phyloP scores from a whole-genome alignment of 1,284 basidiomycete genomes.

The Inonotus hispidus region DNA sequence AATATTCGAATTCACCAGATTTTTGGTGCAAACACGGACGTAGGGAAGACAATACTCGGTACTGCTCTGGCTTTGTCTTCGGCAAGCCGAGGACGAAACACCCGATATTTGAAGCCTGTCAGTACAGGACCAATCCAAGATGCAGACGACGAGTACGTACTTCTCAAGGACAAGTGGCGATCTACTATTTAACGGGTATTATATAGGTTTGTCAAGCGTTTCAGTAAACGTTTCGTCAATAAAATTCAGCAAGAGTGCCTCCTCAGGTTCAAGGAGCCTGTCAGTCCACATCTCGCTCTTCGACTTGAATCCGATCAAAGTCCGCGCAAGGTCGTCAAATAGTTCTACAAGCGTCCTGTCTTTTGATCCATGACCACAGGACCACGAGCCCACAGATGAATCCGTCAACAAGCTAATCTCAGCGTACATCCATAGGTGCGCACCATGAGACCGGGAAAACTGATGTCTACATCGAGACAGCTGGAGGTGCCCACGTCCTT shows the following conservation, averaged over 20 bases:
- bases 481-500: constrained; percentile 75
- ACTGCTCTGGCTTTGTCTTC: constrained; percentile 79
- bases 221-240: constrained; percentile 39
- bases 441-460: constrained; percentile 32
- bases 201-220: constrained; percentile 64
- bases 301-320: constrained; percentile 36
- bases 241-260: constrained; percentile 68
- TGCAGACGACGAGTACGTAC: constrained; percentile 74
- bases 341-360: background rate
- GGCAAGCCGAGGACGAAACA: constrained; percentile 42
- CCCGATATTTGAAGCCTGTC: constrained; percentile 88
- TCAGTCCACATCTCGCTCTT: constrained; percentile 90
- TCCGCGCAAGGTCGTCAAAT: constrained; percentile 10
- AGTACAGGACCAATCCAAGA: constrained; percentile 80
- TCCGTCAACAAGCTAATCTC: constrained; percentile 68
- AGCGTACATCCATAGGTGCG: constrained; percentile 52
- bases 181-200: background rate
- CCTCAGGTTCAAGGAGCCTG: constrained; percentile 82
- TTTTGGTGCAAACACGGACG: constrained; percentile 89
- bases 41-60: constrained; percentile 88
- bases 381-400: constrained; percentile 48
- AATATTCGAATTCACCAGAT: constrained; percentile 83
- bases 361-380: constrained; percentile 25
- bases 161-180: background rate
- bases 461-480: constrained; percentile 89